A percentile compares a stretch with the other conserved stretches of the same genome.
Evolutionary conservation across 1,139 yeast genomes (phyloP).

Genomic region (Pichia kudriavzevii): DNA sequence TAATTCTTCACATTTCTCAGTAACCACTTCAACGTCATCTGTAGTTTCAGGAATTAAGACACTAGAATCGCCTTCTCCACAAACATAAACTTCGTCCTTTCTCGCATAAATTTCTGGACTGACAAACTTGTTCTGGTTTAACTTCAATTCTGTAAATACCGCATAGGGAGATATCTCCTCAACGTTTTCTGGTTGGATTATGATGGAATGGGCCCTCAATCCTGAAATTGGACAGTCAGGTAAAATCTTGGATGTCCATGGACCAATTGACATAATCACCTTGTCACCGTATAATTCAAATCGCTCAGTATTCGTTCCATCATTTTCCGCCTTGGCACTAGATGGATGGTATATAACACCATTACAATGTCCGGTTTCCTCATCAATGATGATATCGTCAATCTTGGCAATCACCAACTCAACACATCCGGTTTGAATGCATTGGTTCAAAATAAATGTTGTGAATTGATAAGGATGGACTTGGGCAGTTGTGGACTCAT

Average conservation of each 20-base stretch:
- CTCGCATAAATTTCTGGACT: conserved; percentile 95
- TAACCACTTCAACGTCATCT: conserved; percentile 84
- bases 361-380: conserved; percentile 57
- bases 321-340: conserved; percentile 34
- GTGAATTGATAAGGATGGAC: conserved; percentile 95
- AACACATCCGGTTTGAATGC: conserved; percentile 77
- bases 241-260: conserved; percentile 88
- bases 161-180: conserved; percentile 84
- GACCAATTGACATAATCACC: conserved; percentile 83
- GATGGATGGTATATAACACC: conserved; percentile 62
- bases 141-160: conserved; percentile 80
- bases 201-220: conserved; percentile 88
- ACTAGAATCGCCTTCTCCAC: conserved; percentile 93
- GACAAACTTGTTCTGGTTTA: conserved; percentile 56
- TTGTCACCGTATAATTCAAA: conserved; percentile 57
- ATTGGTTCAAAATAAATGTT: conserved; percentile 67
- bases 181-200: conserved; percentile 70
- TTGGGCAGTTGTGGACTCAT: conserved; percentile 86
- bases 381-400: conserved; percentile 52
- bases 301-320: conserved; percentile 25
- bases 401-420: conserved; percentile 83
- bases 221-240: conserved; percentile 94
- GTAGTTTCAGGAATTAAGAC: conserved; percentile 91
- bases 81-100: conserved; percentile 90
- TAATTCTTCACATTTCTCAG: conserved; percentile 81